phyloP scores from a whole-genome alignment of 345 rosid genomes.

The Linum lewisii region DNA sequence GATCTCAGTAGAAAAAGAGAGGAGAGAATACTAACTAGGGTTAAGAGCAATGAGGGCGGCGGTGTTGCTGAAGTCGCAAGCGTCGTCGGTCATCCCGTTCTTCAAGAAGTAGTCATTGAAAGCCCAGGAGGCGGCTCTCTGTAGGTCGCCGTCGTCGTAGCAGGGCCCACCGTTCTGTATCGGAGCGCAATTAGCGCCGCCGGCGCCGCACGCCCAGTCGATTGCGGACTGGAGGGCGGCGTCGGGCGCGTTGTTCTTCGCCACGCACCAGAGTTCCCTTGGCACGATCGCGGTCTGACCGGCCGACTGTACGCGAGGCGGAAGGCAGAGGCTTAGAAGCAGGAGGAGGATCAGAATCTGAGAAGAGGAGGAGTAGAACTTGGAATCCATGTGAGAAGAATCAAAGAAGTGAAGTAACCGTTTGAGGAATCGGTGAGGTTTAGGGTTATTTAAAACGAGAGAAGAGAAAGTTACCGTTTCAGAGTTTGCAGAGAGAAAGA shows the following conservation, averaged over 20 bases:
- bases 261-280: conserved; percentile 78
- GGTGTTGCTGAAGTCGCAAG: conserved; percentile 54
- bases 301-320: conserved; percentile 4
- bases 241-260: conserved; percentile 80
- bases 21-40: conserved; percentile 46
- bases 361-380: not conserved
- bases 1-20: not conserved
- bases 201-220: conserved; percentile 76
- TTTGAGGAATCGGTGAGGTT: too few relatives aligned
- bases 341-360: not conserved
- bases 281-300: conserved; percentile 23
- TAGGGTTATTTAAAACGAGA: too few relatives aligned
- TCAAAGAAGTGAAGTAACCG: too few relatives aligned
- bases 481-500: too few relatives aligned
- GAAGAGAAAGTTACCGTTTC: too few relatives aligned
- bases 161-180: conserved; percentile 66
- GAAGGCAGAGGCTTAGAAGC: not conserved
- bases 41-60: conserved; percentile 69
- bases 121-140: conserved; percentile 58
- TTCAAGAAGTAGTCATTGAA: conserved; percentile 70
- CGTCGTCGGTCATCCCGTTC: conserved; percentile 59
- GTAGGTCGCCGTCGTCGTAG: conserved; percentile 46
- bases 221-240: conserved; percentile 52
- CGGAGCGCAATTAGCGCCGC: conserved; percentile 48
- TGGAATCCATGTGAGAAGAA: not conserved